Percentiles rank a stretch among this genome's conserved stretches.
These are phyloP conservation scores for Friedmanniomyces endolithicus DNA, from an alignment of 495 filamentous ascomycete genomes.

Conservation along the genomic window DNA sequence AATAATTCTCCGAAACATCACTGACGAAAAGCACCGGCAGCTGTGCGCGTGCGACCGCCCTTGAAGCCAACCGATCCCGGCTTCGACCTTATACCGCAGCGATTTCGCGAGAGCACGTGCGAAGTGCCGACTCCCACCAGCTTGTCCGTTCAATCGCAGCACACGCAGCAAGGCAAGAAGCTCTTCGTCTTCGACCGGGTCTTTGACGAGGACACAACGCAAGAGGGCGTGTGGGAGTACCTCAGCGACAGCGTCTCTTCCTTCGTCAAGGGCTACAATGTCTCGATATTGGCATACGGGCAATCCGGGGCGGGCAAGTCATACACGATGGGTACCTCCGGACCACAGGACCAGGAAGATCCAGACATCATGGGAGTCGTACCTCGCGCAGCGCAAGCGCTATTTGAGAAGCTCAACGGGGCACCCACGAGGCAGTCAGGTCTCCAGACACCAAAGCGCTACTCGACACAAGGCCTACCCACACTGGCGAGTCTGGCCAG, in stretches of 20 bases:
- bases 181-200: constrained; percentile 93
- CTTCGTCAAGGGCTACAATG: constrained; percentile 96
- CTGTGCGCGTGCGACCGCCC: constrained; percentile 88
- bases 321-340: constrained; percentile 96
- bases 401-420: constrained; percentile 79
- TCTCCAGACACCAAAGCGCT: constrained; percentile 66
- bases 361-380: constrained; percentile 73
- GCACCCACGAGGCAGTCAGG: constrained; percentile 46
- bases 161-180: constrained; percentile 83
- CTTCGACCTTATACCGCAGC: constrained; percentile 86
- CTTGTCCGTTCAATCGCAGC: constrained; percentile 75
- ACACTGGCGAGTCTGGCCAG: constrained; percentile 40
- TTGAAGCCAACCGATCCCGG: constrained; percentile 75
- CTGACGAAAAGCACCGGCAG: constrained; percentile 34
- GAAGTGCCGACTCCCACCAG: constrained; percentile 76
- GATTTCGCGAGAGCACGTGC: constrained; percentile 87
- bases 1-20: constrained; percentile 11
- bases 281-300: constrained; percentile 92
- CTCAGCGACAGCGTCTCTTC: constrained; percentile 78
- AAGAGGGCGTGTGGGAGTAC: constrained; percentile 94
- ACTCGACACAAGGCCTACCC: constrained; percentile 51
- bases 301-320: constrained; percentile 99
- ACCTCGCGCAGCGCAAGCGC: constrained; percentile 70
- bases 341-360: constrained; percentile 69
- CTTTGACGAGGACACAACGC: constrained; percentile 69